These are phyloP conservation scores for Trypanosoma scelopori DNA, from an alignment of 208 protist species.

Conservation along the genomic window DNA sequence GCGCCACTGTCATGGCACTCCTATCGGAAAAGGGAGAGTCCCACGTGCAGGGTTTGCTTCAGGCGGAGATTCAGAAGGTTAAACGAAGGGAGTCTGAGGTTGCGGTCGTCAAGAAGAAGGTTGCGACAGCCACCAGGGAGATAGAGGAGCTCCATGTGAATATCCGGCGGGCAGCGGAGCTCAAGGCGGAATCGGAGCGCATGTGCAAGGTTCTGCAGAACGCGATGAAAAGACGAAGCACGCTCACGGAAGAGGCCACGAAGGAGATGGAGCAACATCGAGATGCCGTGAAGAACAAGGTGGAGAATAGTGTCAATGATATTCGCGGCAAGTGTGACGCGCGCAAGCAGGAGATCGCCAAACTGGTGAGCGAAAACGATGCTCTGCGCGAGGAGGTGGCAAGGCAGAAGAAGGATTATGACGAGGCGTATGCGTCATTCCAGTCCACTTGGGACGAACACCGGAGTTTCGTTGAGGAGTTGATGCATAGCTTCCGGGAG, in stretches of 20 bases:
- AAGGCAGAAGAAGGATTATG: slow-evolving; percentile 54
- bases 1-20: slow-evolving; percentile 41
- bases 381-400: slow-evolving; percentile 45
- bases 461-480: slow-evolving; percentile 40
- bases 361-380: slow-evolving; percentile 48
- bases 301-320: slow-evolving; percentile 44
- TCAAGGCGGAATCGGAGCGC: slow-evolving; percentile 36
- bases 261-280: slow-evolving; percentile 65
- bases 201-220: slow-evolving; percentile 55
- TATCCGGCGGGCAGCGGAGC: slow-evolving; percentile 27
- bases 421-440: slow-evolving; percentile 48
- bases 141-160: slow-evolving; percentile 35
- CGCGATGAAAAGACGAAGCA: slow-evolving; percentile 46
- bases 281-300: slow-evolving; percentile 32
- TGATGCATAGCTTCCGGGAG: slow-evolving; percentile 47
- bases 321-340: slow-evolving; percentile 49
- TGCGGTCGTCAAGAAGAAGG: slow-evolving; percentile 46
- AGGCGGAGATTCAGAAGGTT: slow-evolving; percentile 63
- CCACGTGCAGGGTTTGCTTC: slow-evolving; percentile 58
- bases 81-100: slow-evolving; percentile 77
- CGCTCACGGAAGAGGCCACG: slow-evolving; percentile 42
- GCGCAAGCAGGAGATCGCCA: slow-evolving; percentile 35
- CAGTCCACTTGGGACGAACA: slow-evolving; percentile 36
- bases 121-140: slow-evolving; percentile 30
- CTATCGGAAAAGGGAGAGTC: slow-evolving; percentile 54